phyloP scores from a whole-genome alignment of 495 filamentous ascomycete genomes.

The Xylaria acuta region DNA sequence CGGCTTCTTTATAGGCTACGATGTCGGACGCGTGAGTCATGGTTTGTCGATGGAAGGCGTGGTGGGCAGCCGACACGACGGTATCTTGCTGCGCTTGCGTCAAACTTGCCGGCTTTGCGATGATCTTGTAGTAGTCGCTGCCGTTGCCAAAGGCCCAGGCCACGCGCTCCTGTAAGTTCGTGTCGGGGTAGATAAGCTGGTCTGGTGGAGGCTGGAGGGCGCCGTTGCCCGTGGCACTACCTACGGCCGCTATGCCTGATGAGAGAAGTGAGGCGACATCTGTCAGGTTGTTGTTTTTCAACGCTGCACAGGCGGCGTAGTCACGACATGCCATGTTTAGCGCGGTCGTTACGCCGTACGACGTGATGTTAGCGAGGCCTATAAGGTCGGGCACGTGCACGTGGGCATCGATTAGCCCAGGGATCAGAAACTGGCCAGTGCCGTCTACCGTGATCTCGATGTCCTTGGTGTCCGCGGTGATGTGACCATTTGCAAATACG shows the following conservation, averaged over 20 bases:
- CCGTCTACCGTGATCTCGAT: slow-evolving; percentile 38
- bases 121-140: slow-evolving; percentile 52
- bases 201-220: slow-evolving; percentile 30
- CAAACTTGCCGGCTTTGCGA: slow-evolving; percentile 41
- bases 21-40: slow-evolving; percentile 42
- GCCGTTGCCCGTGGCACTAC: slow-evolving; percentile 31
- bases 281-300: slow-evolving; percentile 30
- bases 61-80: slow-evolving; percentile 36
- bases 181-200: slow-evolving; percentile 35
- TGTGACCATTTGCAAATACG: slow-evolving; percentile 30
- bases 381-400: slow-evolving; percentile 33
- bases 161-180: slow-evolving; percentile 41
- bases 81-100: slow-evolving; percentile 39
- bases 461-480: slow-evolving; percentile 25
- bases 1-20: slow-evolving; percentile 34
- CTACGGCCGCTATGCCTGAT: slow-evolving; percentile 37
- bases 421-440: slow-evolving; percentile 40
- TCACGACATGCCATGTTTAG: slow-evolving; percentile 44
- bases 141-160: slow-evolving; percentile 42
- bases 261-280: slow-evolving; percentile 39
- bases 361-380: slow-evolving; percentile 37
- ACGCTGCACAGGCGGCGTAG: slow-evolving; percentile 35
- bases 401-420: slow-evolving; percentile 48
- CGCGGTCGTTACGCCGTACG: slow-evolving; percentile 46
- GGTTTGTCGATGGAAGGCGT: slow-evolving; percentile 30